Base-by-base conservation (phyloP, 768 basidiomycete genomes). In the Rhizopogon vinicolor region DNA sequence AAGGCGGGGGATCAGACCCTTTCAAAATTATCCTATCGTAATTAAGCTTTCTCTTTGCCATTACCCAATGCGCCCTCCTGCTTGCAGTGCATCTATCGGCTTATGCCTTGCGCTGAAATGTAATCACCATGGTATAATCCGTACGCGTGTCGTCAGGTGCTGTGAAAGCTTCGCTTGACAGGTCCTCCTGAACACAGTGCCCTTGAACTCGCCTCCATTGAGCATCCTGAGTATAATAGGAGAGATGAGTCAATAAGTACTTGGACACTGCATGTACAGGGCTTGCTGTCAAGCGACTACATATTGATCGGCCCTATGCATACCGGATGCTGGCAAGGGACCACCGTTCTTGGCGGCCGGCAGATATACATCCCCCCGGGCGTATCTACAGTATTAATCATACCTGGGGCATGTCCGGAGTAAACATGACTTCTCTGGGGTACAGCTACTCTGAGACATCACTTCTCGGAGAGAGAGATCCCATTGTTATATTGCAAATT, bases 331-430 rank as follows among this genome's bases (percentile, higher is more conserved):
- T 83, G n/a, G 70, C 77, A 79, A 82, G 70, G 41, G 79, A 85
- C 46, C 79, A 78, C 7, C 77, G 87, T 28, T 75, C 75, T 28
- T 74, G 75, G 25, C 91, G 94, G 58, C 80, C 83, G 94, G 42
- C 87, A 93, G 62, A 84, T 95, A 33, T 94, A 88, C 69, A 76
- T 97, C 12, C 29, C 94, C 94, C 77, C 96, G 22, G 22, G 22
- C 22, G 22, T 22, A 22, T 22, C 22, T 22, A 22, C 22, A 22
- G 22, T 22, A 22, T 22, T 22, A 83, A 97, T 61, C 78, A 35
- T 35, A 3, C 9, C 35, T n/a, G n/a, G n/a, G n/a, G n/a, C n/a
- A n/a, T n/a, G n/a, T n/a, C n/a, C n/a, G n/a, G n/a, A n/a, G n/a
- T n/a, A n/a, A n/a, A n/a, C n/a, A n/a, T n/a, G n/a, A n/a, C n/a